Conservation (phyloP, 1,284 basidiomycete genomes). For the Cutaneotrichosporon daszewskae region DNA sequence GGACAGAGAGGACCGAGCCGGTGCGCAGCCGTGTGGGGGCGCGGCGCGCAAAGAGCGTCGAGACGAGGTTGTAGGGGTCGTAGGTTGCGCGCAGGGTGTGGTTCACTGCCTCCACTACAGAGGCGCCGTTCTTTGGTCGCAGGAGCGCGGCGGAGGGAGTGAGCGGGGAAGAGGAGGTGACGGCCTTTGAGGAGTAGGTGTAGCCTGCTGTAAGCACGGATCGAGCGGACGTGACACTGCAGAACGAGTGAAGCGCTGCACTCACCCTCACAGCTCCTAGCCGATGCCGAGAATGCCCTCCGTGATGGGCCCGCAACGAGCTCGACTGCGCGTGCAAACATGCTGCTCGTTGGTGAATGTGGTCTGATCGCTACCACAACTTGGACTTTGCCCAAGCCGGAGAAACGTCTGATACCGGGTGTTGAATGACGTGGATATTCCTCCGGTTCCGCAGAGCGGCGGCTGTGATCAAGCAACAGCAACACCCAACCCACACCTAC, state of each 20-base stretch:
- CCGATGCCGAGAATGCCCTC: conserved; percentile 4
- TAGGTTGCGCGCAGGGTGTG: conserved; percentile 60
- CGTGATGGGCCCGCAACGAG: conserved; percentile 8
- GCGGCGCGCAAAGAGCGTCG: conserved; percentile 63
- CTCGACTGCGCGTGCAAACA: conserved; percentile 7
- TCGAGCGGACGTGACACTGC: no score
- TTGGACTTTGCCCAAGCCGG: neutral
- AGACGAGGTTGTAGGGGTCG: conserved; percentile 62
- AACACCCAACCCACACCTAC: no score
- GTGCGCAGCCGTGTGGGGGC: conserved; percentile 63
- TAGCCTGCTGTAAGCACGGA: conserved; percentile 51
- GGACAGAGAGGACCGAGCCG: conserved; percentile 74
- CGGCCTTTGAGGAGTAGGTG: conserved; percentile 69
- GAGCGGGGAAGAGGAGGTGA: conserved; percentile 54
- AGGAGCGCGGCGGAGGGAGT: conserved; percentile 48
- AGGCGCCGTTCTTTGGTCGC: conserved; percentile 58
- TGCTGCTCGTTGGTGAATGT: neutral
- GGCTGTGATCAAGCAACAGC: no score
- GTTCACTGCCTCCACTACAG: conserved; percentile 69
- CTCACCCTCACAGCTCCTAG: neutral
- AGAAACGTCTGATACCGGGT: no score
- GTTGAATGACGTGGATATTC: no score
- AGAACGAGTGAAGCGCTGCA: neutral
- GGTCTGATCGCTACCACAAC: no score
- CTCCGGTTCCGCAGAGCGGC: no score